Evolutionary conservation across 169 alveolate genomes (phyloP).

Genomic region (Perkinsus chesapeaki): DNA sequence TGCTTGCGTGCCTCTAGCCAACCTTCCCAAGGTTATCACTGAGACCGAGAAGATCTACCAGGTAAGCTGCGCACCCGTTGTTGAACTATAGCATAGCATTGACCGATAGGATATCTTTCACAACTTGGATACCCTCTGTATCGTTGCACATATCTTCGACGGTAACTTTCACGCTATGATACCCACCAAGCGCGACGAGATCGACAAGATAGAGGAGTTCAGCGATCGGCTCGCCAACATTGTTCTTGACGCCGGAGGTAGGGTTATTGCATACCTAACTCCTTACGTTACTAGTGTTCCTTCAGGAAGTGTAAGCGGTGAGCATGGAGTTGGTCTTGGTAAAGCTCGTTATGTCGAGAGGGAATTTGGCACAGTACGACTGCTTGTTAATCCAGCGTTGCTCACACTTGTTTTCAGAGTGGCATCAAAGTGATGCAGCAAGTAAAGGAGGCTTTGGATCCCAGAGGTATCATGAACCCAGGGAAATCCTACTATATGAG

Average conservation of each 20-base stretch:
- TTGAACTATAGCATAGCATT: neutral
- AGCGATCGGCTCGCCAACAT: neutral
- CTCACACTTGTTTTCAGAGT: neutral
- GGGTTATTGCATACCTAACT: too few relatives aligned
- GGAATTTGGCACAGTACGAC: neutral
- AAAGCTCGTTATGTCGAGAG: neutral
- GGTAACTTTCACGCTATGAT: conserved; percentile 1
- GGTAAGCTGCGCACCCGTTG: neutral
- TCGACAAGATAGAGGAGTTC: neutral
- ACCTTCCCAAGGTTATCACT: neutral
- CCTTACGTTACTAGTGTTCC: too few relatives aligned
- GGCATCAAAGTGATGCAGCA: neutral
- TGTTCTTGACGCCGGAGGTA: neutral
- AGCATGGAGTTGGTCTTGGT: neutral
- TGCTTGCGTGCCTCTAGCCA: neutral
- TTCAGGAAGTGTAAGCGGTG: neutral
- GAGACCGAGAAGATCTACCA: neutral
- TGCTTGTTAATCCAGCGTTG: neutral
- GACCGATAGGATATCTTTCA: neutral
- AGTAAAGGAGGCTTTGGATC: neutral
- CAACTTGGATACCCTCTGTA: neutral
- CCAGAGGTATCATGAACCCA: neutral
- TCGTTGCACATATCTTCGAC: neutral
- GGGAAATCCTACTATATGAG: neutral
- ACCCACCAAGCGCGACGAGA: neutral